Base-by-base conservation (phyloP, 78 protist genomes). In the Emiliania huxleyi region DNA sequence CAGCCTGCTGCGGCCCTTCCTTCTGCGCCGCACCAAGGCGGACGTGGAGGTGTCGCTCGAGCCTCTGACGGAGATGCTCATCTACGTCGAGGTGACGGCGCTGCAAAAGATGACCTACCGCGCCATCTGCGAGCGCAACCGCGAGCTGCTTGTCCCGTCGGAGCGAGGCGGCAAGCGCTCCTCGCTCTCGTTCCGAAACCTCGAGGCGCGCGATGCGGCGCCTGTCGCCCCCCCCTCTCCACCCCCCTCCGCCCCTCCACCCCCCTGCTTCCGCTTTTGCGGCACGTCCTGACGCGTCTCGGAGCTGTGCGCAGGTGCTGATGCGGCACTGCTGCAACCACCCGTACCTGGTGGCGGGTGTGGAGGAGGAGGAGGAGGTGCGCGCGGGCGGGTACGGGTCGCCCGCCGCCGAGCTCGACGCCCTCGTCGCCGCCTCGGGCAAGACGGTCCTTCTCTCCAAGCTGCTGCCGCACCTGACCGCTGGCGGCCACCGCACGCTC, bases 291-390 rank as follows among this genome's bases (percentile, higher is more conserved):
- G n/a, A n/a, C n/a, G n/a, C 92, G 95, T 98, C 23, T 45, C 96
- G n/a, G n/a, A n/a, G n/a, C n/a, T n/a, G n/a, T n/a, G n/a, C n/a
- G n/a, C n/a, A n/a, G 69, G 91, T 97, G 88, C 97, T 97, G 94
- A 95, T 98, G 62, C 96, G 96, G 48, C 97, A 98, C 93, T 79
- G 94, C 75, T 98, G 98, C 87, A 98, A 98, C 92, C 99, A 98
- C 94, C 98, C 99, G 12, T 96, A 79, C 84, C 94, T 97, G 44
- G 77, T 97, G 93, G 91, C 62, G 29, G 97, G 93, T 40, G 96
- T 96, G 19, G 91, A 56, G 44, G 87, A 95, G 49, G 44, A 25
- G 21, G 93, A 45, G 25, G 69, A 56, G 5, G 19, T 37, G 15
- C n/a, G 26, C 29, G 33, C 0, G 87, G 81, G 81, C 81, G 73